Evolutionary conservation across 768 basidiomycete species (phyloP).

Genomic region (Leccinum rimulosum): DNA sequence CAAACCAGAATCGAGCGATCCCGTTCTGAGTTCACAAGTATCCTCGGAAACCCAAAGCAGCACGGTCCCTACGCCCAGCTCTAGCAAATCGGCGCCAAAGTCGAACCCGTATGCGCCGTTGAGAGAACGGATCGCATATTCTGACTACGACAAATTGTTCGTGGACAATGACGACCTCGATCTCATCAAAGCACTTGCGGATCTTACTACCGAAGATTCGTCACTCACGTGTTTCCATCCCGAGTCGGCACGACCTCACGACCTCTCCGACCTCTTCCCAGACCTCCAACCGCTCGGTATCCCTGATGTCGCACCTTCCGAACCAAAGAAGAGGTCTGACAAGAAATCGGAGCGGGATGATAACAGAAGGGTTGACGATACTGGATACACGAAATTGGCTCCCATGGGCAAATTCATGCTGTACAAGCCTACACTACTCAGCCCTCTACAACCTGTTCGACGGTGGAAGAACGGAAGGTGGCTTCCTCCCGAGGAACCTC

Average conservation of each 20-base stretch:
- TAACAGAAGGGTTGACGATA: slow-evolving; percentile 75
- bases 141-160: slow-evolving; percentile 46
- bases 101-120: slow-evolving; percentile 51
- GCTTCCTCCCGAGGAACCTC: slow-evolving; percentile 58
- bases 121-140: slow-evolving; percentile 54
- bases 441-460: slow-evolving; percentile 78
- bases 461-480: slow-evolving; percentile 67
- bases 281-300: slow-evolving; percentile 68
- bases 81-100: slow-evolving; percentile 42
- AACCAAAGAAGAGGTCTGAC: slow-evolving; percentile 52
- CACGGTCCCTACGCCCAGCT: slow-evolving; percentile 5
- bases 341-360: slow-evolving; percentile 62
- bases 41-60: slow-evolving; percentile 37
- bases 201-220: slow-evolving; percentile 33
- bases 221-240: slow-evolving; percentile 14
- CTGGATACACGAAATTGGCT: slow-evolving; percentile 69
- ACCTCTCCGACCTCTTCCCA: slow-evolving; percentile 75
- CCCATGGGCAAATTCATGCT: slow-evolving; percentile 79
- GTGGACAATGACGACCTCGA: slow-evolving; percentile 51
- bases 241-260: slow-evolving; percentile 36
- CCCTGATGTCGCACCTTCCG: slow-evolving; percentile 41
- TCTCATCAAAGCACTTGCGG: slow-evolving; percentile 48
- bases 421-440: slow-evolving; percentile 78
- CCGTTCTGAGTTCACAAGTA: slow-evolving; percentile 43
- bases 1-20: slow-evolving; percentile 57